A percentile compares a stretch with the other conserved stretches of the same genome.
Evolutionary conservation across 768 basidiomycete species (phyloP).

Genomic region (Coprinellus micaceus): DNA sequence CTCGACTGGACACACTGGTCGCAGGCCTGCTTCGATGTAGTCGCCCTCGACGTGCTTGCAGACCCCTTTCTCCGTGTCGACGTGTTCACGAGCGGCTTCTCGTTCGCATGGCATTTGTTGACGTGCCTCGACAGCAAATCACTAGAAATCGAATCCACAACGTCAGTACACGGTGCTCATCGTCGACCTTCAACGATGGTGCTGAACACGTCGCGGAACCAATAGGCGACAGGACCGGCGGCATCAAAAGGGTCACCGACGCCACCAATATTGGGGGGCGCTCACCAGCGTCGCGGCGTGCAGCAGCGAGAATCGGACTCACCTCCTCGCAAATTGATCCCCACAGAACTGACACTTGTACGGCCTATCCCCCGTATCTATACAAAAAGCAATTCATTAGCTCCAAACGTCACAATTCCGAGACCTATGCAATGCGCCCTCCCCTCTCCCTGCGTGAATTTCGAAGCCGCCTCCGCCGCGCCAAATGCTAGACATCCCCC

Average conservation of each 20-base stretch:
- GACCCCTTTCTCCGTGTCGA: constrained; percentile 62
- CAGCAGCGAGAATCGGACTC: constrained; percentile 6
- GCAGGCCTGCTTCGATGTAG: constrained; percentile 79
- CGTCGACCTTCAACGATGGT: constrained; percentile 11
- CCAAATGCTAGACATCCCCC: background rate
- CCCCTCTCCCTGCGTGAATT: background rate
- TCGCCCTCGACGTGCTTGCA: constrained; percentile 63
- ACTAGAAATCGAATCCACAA: constrained; percentile 31
- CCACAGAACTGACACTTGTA: constrained; percentile 88
- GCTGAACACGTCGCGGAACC: constrained; percentile 8
- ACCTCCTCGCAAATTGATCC: constrained; percentile 88
- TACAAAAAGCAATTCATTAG: constrained; percentile 11
- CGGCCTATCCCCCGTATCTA: constrained; percentile 86
- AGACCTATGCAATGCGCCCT: constrained; percentile 3
- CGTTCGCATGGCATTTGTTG: constrained; percentile 83
- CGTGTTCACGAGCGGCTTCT: constrained; percentile 48
- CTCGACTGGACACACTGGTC: constrained; percentile 79
- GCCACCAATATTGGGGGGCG: constrained; percentile 2
- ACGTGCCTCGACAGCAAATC: constrained; percentile 83
- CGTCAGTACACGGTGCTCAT: background rate
- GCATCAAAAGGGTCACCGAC: background rate
- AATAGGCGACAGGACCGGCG: background rate
- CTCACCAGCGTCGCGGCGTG: background rate
- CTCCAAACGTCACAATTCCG: constrained; percentile 9
- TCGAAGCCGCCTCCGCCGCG: background rate